Evolutionary conservation across 108 stramenopile genomes (phyloP).

Genomic region (Nannochloropsis oceanica): DNA sequence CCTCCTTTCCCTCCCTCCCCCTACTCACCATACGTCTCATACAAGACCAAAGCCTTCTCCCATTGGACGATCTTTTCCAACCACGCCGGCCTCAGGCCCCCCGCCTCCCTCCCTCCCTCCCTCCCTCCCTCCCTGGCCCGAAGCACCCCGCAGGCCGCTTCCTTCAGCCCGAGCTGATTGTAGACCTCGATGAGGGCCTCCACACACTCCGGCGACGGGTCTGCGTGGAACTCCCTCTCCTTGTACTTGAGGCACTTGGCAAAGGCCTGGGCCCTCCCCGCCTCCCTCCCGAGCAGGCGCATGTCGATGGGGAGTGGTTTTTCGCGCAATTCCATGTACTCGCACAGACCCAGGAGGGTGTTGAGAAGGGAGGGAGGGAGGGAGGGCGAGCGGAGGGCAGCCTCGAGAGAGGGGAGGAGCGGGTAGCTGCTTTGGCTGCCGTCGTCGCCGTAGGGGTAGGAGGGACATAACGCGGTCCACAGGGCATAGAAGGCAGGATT

Average conservation of each 20-base stretch:
- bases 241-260: conserved; percentile 35
- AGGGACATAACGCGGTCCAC: background rate
- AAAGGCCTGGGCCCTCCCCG: conserved; percentile 16
- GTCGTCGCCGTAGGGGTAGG: background rate
- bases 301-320: conserved; percentile 27
- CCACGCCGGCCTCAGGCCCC: conserved; percentile 14
- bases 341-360: conserved; percentile 22
- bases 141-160: conserved; percentile 22
- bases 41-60: conserved; percentile 19
- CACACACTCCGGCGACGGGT: conserved; percentile 8
- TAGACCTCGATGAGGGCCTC: conserved; percentile 31
- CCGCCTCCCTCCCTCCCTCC: background rate
- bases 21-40: conserved; percentile 1
- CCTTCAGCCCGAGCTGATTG: conserved; percentile 26
- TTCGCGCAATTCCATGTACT: conserved; percentile 36
- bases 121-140: background rate
- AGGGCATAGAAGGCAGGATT: conserved; percentile 11
- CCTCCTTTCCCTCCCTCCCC: background rate
- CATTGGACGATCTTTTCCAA: conserved; percentile 26
- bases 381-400: conserved; percentile 6
- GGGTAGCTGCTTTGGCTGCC: background rate
- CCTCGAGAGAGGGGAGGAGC: background rate
- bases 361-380: conserved; percentile 11
- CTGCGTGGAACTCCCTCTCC: conserved; percentile 1
- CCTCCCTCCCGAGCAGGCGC: conserved; percentile 12